Evolutionary conservation across 352 stramenopile genomes (phyloP).

Genomic region (Pythium phragmiticola): DNA sequence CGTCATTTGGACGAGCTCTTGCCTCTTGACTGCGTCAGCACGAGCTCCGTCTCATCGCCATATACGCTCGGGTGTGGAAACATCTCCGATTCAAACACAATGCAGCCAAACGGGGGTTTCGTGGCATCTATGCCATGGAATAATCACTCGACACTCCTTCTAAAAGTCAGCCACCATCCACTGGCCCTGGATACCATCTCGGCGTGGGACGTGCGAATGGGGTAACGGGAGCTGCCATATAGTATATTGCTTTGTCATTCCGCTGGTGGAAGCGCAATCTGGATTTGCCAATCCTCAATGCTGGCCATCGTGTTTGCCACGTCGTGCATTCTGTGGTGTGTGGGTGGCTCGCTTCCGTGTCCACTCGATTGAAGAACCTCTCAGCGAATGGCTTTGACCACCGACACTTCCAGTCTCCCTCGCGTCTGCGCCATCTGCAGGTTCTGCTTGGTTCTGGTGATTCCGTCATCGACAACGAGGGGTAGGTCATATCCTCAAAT

Average conservation of each 20-base stretch:
- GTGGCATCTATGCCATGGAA: no score
- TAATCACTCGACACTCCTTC: no score
- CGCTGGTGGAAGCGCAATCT: not conserved
- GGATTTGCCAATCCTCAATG: no score
- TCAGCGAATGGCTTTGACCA: not conserved
- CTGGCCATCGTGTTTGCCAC: constrained; percentile 1
- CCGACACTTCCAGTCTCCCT: constrained; percentile 2
- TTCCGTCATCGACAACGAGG: constrained; percentile 19
- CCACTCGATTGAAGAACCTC: constrained; percentile 13
- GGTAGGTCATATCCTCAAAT: constrained; percentile 7
- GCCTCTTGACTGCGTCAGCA: not conserved
- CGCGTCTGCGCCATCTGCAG: constrained; percentile 7
- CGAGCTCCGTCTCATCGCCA: not conserved
- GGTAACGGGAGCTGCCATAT: no score
- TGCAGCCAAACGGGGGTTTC: no score
- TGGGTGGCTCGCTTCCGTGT: not conserved
- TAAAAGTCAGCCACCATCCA: no score
- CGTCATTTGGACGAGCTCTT: constrained; percentile 1
- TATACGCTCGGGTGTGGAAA: no score
- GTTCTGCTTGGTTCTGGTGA: constrained; percentile 12
- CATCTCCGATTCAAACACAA: no score
- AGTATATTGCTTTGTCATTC: not conserved
- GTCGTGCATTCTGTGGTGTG: not conserved
- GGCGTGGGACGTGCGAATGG: no score
- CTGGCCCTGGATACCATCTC: no score